A percentile compares a stretch with the other conserved stretches of the same genome.
Conservation (phyloP, 140 eudicot genomes). For the Ambrosia hybrid region DNA sequence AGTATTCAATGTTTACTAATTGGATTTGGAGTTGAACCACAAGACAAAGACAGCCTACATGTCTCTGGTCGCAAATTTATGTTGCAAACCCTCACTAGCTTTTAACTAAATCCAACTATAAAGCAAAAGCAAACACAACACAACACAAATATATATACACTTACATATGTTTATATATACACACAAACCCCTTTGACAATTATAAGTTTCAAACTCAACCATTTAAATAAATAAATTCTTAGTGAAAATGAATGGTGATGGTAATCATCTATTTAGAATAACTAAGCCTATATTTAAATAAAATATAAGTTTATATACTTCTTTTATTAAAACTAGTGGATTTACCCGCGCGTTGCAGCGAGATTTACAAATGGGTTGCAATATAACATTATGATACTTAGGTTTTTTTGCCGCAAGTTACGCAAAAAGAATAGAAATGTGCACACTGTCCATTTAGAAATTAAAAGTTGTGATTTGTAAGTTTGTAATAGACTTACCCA, state of each 20-base stretch:
- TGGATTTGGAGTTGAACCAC: slow-evolving; percentile 21
- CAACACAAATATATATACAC: background rate
- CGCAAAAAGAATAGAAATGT: no score
- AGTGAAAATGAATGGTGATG: background rate
- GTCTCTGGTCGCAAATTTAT: slow-evolving; percentile 21
- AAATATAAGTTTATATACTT: background rate
- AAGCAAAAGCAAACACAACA: background rate
- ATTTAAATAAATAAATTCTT: background rate
- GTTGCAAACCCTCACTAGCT: slow-evolving; percentile 7
- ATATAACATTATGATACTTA: no score
- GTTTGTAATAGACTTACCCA: no score
- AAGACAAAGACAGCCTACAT: slow-evolving; percentile 37
- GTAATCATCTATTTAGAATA: background rate
- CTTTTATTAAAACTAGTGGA: background rate
- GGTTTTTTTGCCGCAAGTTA: no score
- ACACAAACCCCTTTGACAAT: background rate
- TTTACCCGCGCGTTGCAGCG: no score
- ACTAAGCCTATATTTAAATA: background rate
- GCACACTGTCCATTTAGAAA: no score
- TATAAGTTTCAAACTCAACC: slow-evolving; percentile 6
- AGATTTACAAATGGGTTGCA: no score
- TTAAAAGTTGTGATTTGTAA: no score
- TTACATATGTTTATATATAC: background rate
- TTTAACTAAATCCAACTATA: slow-evolving; percentile 31
- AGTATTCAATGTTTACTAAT: slow-evolving; percentile 19